Base-by-base conservation (phyloP, 1,284 basidiomycete species). In the Phylloboletellus chloephorus region DNA sequence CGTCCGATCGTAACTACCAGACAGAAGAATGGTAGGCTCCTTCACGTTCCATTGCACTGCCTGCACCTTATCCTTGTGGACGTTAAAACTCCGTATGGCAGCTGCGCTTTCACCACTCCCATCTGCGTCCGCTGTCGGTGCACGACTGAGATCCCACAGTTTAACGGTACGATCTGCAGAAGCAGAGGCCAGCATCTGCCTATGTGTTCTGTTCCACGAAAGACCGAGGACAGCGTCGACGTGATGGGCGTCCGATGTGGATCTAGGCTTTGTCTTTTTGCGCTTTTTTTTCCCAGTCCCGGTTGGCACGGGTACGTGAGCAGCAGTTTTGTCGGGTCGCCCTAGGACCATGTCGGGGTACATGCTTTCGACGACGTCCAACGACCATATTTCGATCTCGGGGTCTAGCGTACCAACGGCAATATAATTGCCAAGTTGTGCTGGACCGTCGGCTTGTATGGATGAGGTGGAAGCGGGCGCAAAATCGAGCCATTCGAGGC, bases 401-500 rank as follows among this genome's bases (percentile, higher is more conserved):
- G 95, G 95, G 53, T 98, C 95, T 52, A 98, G 83, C 3, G 93
- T 95, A 8, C 94, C 95, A 11, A 98, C 94, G 2, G 96, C 96
- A 51, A 99, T 83, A 63, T 88, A 98, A 66, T 86, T 96, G 22
- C 95, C 95, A 46, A 78, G 73, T 49, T 68, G 70, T 10, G 64
- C 57, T 16, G 65, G 52, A 1, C 37, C 44, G 1, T 50, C 48
- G 4, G 22, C 33, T 2, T 41, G 24, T 24, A 26, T 39, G 11
- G 43, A 32, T 7, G 66, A 53, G 4, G 68, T 53, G 12, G 74
- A 72, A 12, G 77, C 70, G 15, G 91, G 88, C 9, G 84, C 76
- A 63, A 93, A 98, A 65, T 98, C 91, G 50, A 98, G 83, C 96
- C 96, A 99, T 74, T 98, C 96, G 44, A 99, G 84, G 57, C 95